Evolutionary conservation across 768 basidiomycete genomes (phyloP).

Genomic region (Tremella mesenterica): DNA sequence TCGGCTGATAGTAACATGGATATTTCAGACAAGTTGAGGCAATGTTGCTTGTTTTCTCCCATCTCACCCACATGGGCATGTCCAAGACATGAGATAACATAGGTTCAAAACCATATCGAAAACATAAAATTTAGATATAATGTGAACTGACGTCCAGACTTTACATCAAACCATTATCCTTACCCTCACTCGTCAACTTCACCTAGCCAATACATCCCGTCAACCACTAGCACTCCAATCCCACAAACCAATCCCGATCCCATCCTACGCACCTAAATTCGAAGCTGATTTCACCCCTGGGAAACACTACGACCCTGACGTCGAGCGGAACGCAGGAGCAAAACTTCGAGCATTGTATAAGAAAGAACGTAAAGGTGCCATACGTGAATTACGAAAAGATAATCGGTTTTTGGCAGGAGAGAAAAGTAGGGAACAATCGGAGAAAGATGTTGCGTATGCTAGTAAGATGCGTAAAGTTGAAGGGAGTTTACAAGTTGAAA

Average conservation of each 20-base stretch:
- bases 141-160: slow-evolving; percentile 46
- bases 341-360: slow-evolving; percentile 84
- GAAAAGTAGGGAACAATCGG: slow-evolving; percentile 70
- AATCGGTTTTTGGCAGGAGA: slow-evolving; percentile 83
- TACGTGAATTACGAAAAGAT: slow-evolving; percentile 91
- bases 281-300: slow-evolving; percentile 50
- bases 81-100: no score
- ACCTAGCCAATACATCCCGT: slow-evolving; percentile 63
- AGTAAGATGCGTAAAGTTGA: slow-evolving; percentile 71
- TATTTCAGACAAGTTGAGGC: no score
- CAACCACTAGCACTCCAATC: slow-evolving; percentile 73
- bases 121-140: no score
- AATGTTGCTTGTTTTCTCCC: no score
- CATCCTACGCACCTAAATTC: slow-evolving; percentile 88
- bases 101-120: no score
- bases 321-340: slow-evolving; percentile 72
- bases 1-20: no score
- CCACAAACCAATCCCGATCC: slow-evolving; percentile 93
- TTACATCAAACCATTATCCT: slow-evolving; percentile 50
- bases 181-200: slow-evolving; percentile 57
- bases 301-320: slow-evolving; percentile 71
- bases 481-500: slow-evolving; percentile 60
- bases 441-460: slow-evolving; percentile 74
- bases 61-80: no score
- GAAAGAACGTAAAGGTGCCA: slow-evolving; percentile 93